phyloP scores from a whole-genome alignment of 2,329 filamentous ascomycete genomes.

The Colletotrichum sp. region DNA sequence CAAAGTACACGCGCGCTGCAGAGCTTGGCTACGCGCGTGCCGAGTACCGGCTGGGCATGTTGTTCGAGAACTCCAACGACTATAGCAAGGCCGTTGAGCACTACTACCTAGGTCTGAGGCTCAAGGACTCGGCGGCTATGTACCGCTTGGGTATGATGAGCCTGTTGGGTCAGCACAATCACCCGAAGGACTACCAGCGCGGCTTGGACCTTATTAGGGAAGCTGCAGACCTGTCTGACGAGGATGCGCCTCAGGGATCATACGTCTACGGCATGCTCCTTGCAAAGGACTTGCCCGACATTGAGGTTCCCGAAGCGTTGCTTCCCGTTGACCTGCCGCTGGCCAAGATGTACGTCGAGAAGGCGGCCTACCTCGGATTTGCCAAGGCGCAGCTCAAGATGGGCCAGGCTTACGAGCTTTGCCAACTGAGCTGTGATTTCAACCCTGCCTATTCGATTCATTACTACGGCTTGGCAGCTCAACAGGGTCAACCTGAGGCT shows the following conservation, averaged over 20 bases:
- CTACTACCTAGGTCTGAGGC: slow-evolving; percentile 81
- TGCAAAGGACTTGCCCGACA: slow-evolving; percentile 88
- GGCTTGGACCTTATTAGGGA: slow-evolving; percentile 84
- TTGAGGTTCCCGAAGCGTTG: slow-evolving; percentile 74
- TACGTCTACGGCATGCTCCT: slow-evolving; percentile 97
- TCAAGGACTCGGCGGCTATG: slow-evolving; percentile 85
- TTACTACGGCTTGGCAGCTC: slow-evolving; percentile 92
- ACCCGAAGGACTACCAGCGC: slow-evolving; percentile 77
- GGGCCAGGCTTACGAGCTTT: slow-evolving; percentile 94
- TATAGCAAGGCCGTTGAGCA: slow-evolving; percentile 89
- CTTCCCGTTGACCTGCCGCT: slow-evolving; percentile 74
- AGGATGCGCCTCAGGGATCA: slow-evolving; percentile 95
- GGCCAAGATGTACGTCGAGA: slow-evolving; percentile 90
- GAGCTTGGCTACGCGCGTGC: slow-evolving; percentile 86
- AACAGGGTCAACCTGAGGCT: slow-evolving; percentile 91
- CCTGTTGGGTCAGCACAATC: slow-evolving; percentile 89
- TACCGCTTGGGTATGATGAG: slow-evolving; percentile 97
- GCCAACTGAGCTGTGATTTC: slow-evolving; percentile 92
- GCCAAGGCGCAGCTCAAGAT: slow-evolving; percentile 97
- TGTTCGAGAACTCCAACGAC: slow-evolving; percentile 95
- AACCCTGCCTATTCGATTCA: slow-evolving; percentile 91
- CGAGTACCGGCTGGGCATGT: slow-evolving; percentile 97
- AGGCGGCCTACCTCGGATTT: slow-evolving; percentile 94
- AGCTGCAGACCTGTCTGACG: slow-evolving; percentile 87
- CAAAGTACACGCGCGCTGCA: slow-evolving; percentile 84